Conservation (phyloP, 805 yeast genomes). For the Zygotorulaspora danielsina region DNA sequence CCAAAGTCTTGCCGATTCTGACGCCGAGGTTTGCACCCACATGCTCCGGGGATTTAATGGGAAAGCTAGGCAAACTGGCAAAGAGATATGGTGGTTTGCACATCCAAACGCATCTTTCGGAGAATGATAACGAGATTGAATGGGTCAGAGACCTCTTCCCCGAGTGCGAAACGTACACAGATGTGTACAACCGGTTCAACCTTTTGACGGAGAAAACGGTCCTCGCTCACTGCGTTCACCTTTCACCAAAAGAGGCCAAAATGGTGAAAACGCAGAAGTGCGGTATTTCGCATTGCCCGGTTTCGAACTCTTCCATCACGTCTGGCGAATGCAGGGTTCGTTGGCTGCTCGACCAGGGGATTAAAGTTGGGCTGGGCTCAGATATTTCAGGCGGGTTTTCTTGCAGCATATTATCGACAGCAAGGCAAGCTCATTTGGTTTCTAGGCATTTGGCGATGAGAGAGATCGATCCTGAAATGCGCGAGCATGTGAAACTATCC, state of each 20-base stretch:
- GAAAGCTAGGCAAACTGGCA: constrained; percentile 59
- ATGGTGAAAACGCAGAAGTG: constrained; percentile 51
- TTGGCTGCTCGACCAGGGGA: constrained; percentile 56
- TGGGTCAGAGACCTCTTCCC: constrained; percentile 76
- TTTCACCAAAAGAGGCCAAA: constrained; percentile 58
- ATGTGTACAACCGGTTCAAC: constrained; percentile 64
- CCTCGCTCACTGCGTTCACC: constrained; percentile 85
- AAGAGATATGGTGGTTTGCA: constrained; percentile 44
- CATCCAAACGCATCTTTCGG: constrained; percentile 89
- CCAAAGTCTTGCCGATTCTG: constrained; percentile 62
- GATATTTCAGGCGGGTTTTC: constrained; percentile 77
- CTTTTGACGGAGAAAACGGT: constrained; percentile 64
- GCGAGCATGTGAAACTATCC: constrained; percentile 46
- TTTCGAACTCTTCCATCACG: constrained; percentile 80
- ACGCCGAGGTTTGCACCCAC: constrained; percentile 95
- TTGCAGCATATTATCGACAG: constrained; percentile 58
- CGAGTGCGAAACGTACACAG: constrained; percentile 60
- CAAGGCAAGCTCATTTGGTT: constrained; percentile 66
- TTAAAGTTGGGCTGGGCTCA: constrained; percentile 78
- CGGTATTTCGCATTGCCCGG: constrained; percentile 91
- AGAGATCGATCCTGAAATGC: constrained; percentile 36
- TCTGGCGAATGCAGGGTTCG: constrained; percentile 87
- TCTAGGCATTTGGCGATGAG: constrained; percentile 68
- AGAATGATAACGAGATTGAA: constrained; percentile 67
- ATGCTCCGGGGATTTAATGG: constrained; percentile 62